Evolutionary conservation across 202 grass and related monocot genomes (phyloP).

Genomic region (Setaria viridis): DNA sequence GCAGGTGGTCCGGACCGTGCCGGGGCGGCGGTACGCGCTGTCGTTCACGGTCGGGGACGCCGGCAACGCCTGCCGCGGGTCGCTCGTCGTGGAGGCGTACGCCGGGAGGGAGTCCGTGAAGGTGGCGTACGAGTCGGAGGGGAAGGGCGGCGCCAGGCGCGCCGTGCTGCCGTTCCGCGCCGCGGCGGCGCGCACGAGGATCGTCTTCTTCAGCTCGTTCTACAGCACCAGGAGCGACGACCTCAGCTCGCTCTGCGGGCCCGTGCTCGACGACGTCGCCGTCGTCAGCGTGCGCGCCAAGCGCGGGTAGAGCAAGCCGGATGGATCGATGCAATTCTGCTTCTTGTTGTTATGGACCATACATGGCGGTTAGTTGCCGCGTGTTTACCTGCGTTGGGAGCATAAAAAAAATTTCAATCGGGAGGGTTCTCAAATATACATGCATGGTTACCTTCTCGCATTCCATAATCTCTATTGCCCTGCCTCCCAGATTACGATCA

Average conservation of each 20-base stretch:
- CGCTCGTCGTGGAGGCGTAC: conserved; percentile 75
- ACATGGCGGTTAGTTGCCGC: no score
- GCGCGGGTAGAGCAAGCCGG: conserved; percentile 12
- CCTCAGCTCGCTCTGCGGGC: conserved; percentile 84
- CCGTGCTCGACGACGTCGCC: conserved; percentile 76
- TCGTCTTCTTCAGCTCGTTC: conserved; percentile 82
- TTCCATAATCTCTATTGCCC: no score
- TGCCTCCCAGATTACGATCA: no score
- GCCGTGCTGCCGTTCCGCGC: conserved; percentile 70
- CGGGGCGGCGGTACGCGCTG: conserved; percentile 56
- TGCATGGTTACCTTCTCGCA: no score
- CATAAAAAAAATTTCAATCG: no score
- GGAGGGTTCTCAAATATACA: no score
- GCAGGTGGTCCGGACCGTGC: conserved; percentile 70
- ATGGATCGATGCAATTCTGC: no score
- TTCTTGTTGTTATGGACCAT: no score
- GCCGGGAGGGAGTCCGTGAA: conserved; percentile 58
- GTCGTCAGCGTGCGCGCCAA: conserved; percentile 72
- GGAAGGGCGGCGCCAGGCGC: conserved; percentile 62
- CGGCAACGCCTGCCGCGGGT: conserved; percentile 60
- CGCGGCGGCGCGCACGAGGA: conserved; percentile 48
- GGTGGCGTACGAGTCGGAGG: conserved; percentile 69
- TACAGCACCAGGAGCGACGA: conserved; percentile 82
- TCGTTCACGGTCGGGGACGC: conserved; percentile 80
- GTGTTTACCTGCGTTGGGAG: no score